phyloP scores from a whole-genome alignment of 306 rosid genomes.

The Delonix regia region DNA sequence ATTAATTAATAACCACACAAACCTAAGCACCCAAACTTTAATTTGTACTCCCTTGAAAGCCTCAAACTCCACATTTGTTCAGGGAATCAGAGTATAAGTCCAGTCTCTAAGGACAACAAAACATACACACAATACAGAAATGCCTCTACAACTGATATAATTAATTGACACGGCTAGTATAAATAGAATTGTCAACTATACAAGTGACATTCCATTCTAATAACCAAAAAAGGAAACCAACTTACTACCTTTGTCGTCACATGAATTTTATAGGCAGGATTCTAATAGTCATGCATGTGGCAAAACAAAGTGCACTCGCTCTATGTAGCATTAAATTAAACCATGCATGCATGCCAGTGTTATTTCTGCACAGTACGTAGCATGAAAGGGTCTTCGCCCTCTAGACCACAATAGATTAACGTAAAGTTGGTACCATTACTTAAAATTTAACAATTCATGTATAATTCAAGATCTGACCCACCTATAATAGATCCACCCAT shows the following conservation, averaged over 20 bases:
- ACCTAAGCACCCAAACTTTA: no score
- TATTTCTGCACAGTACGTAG: not conserved
- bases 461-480: not conserved
- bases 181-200: not conserved
- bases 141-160: not conserved
- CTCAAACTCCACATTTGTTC: not conserved
- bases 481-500: not conserved
- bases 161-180: not conserved
- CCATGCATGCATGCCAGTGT: not conserved
- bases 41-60: not conserved
- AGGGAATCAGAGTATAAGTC: not conserved
- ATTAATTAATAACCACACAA: no score
- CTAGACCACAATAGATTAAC: conserved; percentile 1
- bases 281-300: not conserved
- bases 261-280: not conserved
- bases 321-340: conserved; percentile 19
- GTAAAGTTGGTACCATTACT: not conserved
- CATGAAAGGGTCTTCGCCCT: conserved; percentile 12
- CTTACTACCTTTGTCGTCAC: conserved; percentile 7
- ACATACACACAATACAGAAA: not conserved
- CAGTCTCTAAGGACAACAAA: not conserved
- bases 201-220: conserved; percentile 12
- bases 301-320: conserved; percentile 1
- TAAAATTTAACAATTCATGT: conserved; percentile 28
- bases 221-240: not conserved